These are phyloP conservation scores for Aspergillus panamensis DNA, from an alignment of 495 filamentous ascomycete genomes.

Conservation along the genomic window DNA sequence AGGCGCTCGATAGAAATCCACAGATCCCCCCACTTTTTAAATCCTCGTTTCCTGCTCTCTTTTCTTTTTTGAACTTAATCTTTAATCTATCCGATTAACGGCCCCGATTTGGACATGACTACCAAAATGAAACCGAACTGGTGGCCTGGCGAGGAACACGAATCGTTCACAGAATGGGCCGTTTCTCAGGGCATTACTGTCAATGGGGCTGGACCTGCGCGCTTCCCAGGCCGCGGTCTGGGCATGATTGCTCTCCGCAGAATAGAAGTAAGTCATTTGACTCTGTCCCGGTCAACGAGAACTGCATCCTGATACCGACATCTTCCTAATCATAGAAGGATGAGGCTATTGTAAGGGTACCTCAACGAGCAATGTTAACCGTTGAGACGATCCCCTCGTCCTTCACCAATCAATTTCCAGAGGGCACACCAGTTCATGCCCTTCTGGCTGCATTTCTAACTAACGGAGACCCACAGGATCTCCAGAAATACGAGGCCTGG, in stretches of 20 bases:
- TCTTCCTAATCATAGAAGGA: conserved; percentile 33
- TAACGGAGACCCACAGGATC: conserved; percentile 36
- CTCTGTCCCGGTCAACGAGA: neutral
- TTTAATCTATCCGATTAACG: neutral
- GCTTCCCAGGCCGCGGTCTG: conserved; percentile 64
- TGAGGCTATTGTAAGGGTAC: conserved; percentile 59
- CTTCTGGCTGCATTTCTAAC: conserved; percentile 68
- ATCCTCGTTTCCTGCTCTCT: neutral
- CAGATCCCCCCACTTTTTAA: neutral
- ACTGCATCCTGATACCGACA: neutral
- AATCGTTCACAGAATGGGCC: conserved; percentile 62
- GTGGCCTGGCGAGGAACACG: conserved; percentile 44
- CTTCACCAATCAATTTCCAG: conserved; percentile 41
- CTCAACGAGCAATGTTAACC: conserved; percentile 59
- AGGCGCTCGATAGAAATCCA: neutral
- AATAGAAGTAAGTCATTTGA: conserved; percentile 51
- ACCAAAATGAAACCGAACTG: conserved; percentile 33
- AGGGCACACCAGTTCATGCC: conserved; percentile 60
- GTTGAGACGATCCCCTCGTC: conserved; percentile 53
- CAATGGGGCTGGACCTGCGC: conserved; percentile 55
- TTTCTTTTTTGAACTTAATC: neutral
- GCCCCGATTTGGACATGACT: neutral
- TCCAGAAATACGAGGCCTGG: conserved; percentile 53
- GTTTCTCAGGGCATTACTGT: conserved; percentile 52
- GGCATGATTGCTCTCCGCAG: conserved; percentile 66